Base-by-base conservation (phyloP, 164 flowering plant genomes). In the Tetrastigma voinierianum region DNA sequence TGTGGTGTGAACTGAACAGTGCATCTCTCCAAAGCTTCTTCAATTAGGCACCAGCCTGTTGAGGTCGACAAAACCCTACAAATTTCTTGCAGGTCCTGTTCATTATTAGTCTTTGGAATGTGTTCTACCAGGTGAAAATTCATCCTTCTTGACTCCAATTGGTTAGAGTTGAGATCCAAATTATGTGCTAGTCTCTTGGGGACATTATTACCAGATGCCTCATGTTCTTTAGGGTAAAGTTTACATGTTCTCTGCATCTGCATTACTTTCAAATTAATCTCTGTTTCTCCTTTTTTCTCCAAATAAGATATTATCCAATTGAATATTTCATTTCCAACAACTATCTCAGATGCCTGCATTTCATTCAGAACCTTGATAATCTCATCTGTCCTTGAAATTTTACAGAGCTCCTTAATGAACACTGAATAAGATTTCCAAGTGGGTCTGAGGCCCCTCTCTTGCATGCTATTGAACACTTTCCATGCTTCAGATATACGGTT, bases 351-450 rank as follows among this genome's bases (percentile, higher is more conserved):
- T 53, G 67, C 74, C 70, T 61, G 66, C 96, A 90, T 89, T 53
- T 84, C 77, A 47, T 80, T 60, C 66, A 93, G 67, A 64, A 88
- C 76, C 78, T 70, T 79, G 64, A 88, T 20, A 53, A 88, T 71
- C 40, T 87, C 93, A 58, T 84, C 81, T 4, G 85, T 76, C 76
- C 66, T 76, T 56, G 83, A 82, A 71, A 70, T 67, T 68, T 75
- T 90, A 70, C 89, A 84, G 18, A 93, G 90, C 82, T 86, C 97
- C 82, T 78, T 87, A 10, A 93, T 73, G 72, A 84, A 85, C 45
- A 83, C 67, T 5, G 75, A 71, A 61, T 80, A 91, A 24, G 75
- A 77, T 70, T 87, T 88, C 57, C 74, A 63, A 69, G 84, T 80
- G 3, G 82, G 72, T 66, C 40, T 77, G 61, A 83, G 71, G 20